Evolutionary conservation across 176 grass and related monocot genomes (phyloP), one percentile per base, ranked within the genome.

Genomic region (Phoenix roebelenii): DNA sequence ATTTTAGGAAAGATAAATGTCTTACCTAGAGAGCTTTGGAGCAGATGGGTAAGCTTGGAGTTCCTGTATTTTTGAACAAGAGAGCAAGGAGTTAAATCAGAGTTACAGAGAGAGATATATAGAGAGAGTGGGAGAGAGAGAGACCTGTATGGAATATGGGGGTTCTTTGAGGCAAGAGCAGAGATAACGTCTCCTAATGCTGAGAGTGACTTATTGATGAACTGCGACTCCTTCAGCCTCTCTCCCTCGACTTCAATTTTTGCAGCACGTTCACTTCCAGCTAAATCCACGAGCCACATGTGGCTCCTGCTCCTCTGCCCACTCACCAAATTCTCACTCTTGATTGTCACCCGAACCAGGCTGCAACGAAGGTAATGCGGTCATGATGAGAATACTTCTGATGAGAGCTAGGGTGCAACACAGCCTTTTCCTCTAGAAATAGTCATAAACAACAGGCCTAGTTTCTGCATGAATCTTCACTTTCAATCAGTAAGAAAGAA

Each of bases 141-240:
- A 64, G 17, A 98, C 93, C 93, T 85, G 22, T 92, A 98, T 25
- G 93, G 93, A 28, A 98, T 89, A 18, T 98, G 93, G 5, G 78
- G 58, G 60, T 79, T 83, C 67, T 86, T 98, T 6, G 88, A 98
- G 52, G 93, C 88, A 71, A 98, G 88, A 49, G 88, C 75, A 64
- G 93, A 80, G 32, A 98, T 98, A 63, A 92, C 87, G 71, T 98
- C 93, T 63, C 93, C 93, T 62, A 98, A 56, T 58, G 94, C 84
- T 60, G 94, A 89, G 17, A 93, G 77, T 18, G 94, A 98, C 63
- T 81, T 98, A 64, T 93, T 98, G 58, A 98, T 98, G 66, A 89
- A 98, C 39, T 89, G 82, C 48, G 94, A 85, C 54, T 93, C 94
- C 70, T 72, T 81, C 32, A 98, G 35, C 71, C 84, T 98, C 59